Base-by-base conservation (phyloP, 1,284 basidiomycete genomes). In the Agroathelia rolfsii region DNA sequence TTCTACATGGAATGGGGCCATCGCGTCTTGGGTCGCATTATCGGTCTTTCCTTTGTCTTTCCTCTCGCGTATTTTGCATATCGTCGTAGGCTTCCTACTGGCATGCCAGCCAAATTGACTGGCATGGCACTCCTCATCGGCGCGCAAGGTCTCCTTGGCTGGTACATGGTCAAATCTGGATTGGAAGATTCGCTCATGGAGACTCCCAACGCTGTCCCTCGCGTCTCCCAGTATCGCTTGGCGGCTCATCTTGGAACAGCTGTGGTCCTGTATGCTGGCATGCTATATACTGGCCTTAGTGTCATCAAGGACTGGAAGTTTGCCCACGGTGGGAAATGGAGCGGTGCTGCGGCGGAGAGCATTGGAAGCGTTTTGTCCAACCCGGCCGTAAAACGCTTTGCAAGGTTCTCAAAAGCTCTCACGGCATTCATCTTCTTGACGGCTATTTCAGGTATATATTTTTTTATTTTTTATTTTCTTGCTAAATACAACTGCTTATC, bases 161-260 rank as follows among this genome's bases (percentile, higher is more conserved):
- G 95, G 95, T 95, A 95, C 66, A 99, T 99, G 95, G 95, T 99
- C 40, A 87, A 95, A 53, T 94, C 89, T 7, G 95, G 95, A 1
- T 66, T 99, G 8, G 84, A 90, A 46, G 76, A 88, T 37, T 71
- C 83, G 12, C 65, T 90, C 37, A 66, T 95, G 59, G 72, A 77
- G 8, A 81, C 70, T 12, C 85, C 86, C 10, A 79, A 77, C n/a
- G 76, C 80, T 9, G 80, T 92, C 6, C 89, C 95, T 1, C 80
- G 95, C 2, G 95, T 99, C 10, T 93, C 87, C 21, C 95, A 98
- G 55, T 98, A 98, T 59, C 73, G 95, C 6, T 74, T 99, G 11
- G 94, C 94, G 0, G 86, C 92, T 16, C 95, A 99, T 56, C 71
- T 98, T 9, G 83, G 85, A 11, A 73, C 89, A 30, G 95, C 95